Base-by-base conservation (phyloP, 2,329 filamentous ascomycete species). In the Cladosporium sphaerospermum region DNA sequence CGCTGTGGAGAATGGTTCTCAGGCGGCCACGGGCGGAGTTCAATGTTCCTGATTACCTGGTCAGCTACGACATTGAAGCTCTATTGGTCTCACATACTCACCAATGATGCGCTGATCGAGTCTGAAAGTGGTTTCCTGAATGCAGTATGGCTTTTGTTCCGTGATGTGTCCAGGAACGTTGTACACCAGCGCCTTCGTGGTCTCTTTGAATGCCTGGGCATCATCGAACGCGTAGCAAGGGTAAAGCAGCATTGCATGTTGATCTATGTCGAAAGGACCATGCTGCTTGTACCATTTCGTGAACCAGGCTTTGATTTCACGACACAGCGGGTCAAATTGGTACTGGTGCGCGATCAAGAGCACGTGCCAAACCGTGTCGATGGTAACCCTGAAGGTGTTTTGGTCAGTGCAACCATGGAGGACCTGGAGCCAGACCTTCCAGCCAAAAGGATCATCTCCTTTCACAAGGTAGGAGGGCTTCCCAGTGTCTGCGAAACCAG, bases 101-200 rank as follows among this genome's bases (percentile, higher is more conserved):
- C 49, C 33, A 5, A 44, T 31, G 16, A 60, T 48, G 11, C 44
- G 10, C 43, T 11, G 14, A 2, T 51, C 44, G 9, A 58, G 53
- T 6, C 36, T 18, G 5, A 53, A 11, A 23, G 48, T 39, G 18
- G 44, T 16, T 11, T 52, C 11, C 4, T 23, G n/a, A 41, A 54
- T 52, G 6, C 36, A 46, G n/a, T 23, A 52, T 3, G 64, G 67
- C 3, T 55, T 57, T 4, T 45, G 47, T 44, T 67, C 66, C n/a
- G 53, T 58, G 37, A 69, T 62, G 32, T 62, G 59, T 5, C 62
- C 61, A 7, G 46, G n/a, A 10, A 53, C 53, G 34, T 68, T 55
- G 60, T 71, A 70, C 1, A 60, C 67, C 1, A 70, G 57, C n/a
- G 53, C 63, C 54, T 62, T 64, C 0, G 66, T 70, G 3, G 61